phyloP scores from a whole-genome alignment of 441 rosid genomes.

The Hura crepitans region DNA sequence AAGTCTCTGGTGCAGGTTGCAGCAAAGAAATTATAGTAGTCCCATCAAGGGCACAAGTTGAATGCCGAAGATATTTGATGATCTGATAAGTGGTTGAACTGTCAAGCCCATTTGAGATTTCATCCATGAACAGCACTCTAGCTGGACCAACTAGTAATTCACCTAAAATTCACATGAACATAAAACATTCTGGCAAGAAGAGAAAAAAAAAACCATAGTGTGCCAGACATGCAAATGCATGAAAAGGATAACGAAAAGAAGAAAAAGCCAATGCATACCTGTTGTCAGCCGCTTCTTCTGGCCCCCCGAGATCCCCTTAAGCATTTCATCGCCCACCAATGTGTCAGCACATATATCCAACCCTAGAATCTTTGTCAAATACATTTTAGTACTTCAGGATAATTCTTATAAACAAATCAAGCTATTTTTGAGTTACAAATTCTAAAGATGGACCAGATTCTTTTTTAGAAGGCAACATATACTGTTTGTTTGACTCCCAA shows the following conservation, averaged over 20 bases:
- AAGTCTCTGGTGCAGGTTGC: constrained; percentile 95
- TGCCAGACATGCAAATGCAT: not conserved
- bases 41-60: constrained; percentile 75
- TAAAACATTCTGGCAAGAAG: constrained; percentile 7
- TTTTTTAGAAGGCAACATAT: not conserved
- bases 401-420: constrained; percentile 17
- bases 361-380: constrained; percentile 92
- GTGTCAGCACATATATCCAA: constrained; percentile 91
- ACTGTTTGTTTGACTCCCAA: not conserved
- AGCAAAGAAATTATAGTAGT: constrained; percentile 82
- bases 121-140: constrained; percentile 95
- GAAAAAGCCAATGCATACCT: constrained; percentile 39
- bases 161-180: constrained; percentile 42
- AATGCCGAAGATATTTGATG: constrained; percentile 80
- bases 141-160: constrained; percentile 94
- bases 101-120: constrained; percentile 94
- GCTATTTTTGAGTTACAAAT: not conserved
- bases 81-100: constrained; percentile 91
- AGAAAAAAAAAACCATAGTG: not conserved
- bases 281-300: constrained; percentile 94
- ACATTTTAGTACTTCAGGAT: constrained; percentile 47
- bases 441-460: not conserved
- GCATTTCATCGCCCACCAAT: constrained; percentile 93
- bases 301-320: constrained; percentile 91
- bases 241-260: not conserved